Percentiles rank a stretch among this genome's conserved stretches.
These are phyloP conservation scores for Psidium friedrichsthalianum DNA, from an alignment of 345 rosid species.

Conservation along the genomic window DNA sequence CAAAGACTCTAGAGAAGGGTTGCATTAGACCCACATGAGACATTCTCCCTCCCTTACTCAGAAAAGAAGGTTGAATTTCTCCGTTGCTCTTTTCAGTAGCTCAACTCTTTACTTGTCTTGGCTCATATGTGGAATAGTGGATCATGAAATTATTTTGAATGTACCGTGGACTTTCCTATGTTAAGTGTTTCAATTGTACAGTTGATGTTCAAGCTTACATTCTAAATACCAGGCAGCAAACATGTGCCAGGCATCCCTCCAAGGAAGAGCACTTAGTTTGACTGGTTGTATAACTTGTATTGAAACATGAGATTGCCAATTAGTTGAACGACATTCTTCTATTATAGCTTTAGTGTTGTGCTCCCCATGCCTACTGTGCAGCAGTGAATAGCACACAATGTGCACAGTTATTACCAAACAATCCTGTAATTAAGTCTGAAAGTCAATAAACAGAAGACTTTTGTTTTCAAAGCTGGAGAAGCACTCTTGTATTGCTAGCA, in stretches of 20 bases:
- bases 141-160: neutral
- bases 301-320: neutral
- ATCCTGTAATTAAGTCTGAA: neutral
- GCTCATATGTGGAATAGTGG: neutral
- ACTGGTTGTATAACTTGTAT: neutral
- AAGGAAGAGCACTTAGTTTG: neutral
- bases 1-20: neutral
- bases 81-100: neutral
- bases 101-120: neutral
- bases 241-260: neutral
- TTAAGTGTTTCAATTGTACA: neutral
- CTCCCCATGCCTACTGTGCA: neutral
- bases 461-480: neutral
- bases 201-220: neutral
- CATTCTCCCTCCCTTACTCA: neutral
- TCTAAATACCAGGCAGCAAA: neutral
- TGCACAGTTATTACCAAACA: neutral
- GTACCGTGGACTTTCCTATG: neutral
- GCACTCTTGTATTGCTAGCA: neutral
- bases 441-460: accelerated
- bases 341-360: neutral
- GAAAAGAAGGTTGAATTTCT: neutral
- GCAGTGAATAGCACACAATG: neutral
- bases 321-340: neutral
- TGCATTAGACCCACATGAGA: neutral